Evolutionary conservation across 371 early-diverging fungal species (phyloP), one percentile per base, ranked within the genome.

Genomic region (Syncephalis fuscata): DNA sequence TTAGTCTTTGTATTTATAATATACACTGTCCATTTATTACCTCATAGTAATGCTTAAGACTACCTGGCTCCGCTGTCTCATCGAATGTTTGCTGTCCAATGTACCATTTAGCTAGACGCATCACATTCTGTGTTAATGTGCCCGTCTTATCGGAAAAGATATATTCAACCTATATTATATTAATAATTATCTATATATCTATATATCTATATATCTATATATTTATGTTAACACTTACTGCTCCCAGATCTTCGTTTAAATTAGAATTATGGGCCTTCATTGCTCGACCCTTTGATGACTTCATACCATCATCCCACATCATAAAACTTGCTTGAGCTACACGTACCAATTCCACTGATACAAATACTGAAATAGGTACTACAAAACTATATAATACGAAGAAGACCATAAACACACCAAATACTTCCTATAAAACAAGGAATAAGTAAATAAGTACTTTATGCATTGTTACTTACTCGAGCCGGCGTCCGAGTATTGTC

Each of bases 131-230:
- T 0, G 86, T 85, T 41, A 85, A 53, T 4, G 86, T 85, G 1
- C 86, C 86, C 0, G 86, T 98, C 68, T 98, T 98, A 65, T 98
- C 99, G 37, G 89, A 84, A 48, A 98, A 85, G 40, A 98, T 77
- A 61, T 88, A 92, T 45, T 88, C 85, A 51, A 97, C 83, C 59
- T 32, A 32, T 7, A 32, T 32, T 11, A 32, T 32, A 32, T 4
- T 32, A 32, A 32, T 32, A 11, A 32, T 32, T 32, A 32, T 32
- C 11, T 7, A 11, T 32, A 7, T 32, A 32, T 32, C 32, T 32
- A 4, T 32, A 7, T 11, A 4, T 32, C 4, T 32, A 32, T 7
- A 32, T 32, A 11, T 7, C 11, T 11, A 32, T 32, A 32, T 32
- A 32, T 4, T 7, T 32, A 32, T 32, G 11, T 32, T 7, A 7